A percentile compares a stretch with the other conserved stretches of the same genome.
These are phyloP conservation scores for Spathaspora arborariae DNA, from an alignment of 805 yeast species.

Conservation along the genomic window DNA sequence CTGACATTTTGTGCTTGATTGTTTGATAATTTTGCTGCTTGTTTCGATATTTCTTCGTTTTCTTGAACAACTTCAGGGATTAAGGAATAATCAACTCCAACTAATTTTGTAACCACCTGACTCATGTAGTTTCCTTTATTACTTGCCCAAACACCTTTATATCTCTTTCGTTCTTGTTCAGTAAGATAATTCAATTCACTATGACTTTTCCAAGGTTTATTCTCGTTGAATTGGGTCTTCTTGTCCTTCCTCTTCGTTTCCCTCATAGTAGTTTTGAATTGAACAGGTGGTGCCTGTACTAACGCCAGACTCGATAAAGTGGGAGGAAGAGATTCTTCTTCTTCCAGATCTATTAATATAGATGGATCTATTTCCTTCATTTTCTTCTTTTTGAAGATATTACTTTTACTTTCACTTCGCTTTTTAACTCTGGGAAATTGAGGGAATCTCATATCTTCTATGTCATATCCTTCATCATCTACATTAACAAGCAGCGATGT, in stretches of 20 bases:
- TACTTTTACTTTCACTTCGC: constrained; percentile 1
- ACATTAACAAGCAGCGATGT: background rate
- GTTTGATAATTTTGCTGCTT: constrained; percentile 34
- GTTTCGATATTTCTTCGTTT: constrained; percentile 18
- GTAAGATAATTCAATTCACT: constrained; percentile 47
- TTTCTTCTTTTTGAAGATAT: constrained; percentile 17
- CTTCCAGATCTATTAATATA: constrained; percentile 11
- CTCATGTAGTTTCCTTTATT: constrained; percentile 67
- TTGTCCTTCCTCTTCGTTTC: constrained; percentile 37
- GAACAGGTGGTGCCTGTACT: constrained; percentile 27
- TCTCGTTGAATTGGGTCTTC: constrained; percentile 63
- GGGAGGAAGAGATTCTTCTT: background rate
- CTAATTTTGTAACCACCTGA: constrained; percentile 24
- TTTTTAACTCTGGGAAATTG: constrained; percentile 27
- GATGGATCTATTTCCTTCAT: constrained; percentile 10
- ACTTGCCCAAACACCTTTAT: constrained; percentile 92
- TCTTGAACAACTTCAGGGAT: constrained; percentile 3
- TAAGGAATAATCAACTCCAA: constrained; percentile 21
- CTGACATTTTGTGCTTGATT: constrained; percentile 12
- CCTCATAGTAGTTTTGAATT: constrained; percentile 51
- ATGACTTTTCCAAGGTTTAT: constrained; percentile 93
- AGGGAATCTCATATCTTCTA: constrained; percentile 20
- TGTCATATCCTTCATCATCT: background rate
- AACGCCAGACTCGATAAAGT: background rate
- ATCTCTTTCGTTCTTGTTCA: constrained; percentile 74